A percentile compares a stretch with the other conserved stretches of the same genome.
These are phyloP conservation scores for Sugiyamaella chiloensis DNA, from an alignment of 805 yeast species.

Conservation along the genomic window DNA sequence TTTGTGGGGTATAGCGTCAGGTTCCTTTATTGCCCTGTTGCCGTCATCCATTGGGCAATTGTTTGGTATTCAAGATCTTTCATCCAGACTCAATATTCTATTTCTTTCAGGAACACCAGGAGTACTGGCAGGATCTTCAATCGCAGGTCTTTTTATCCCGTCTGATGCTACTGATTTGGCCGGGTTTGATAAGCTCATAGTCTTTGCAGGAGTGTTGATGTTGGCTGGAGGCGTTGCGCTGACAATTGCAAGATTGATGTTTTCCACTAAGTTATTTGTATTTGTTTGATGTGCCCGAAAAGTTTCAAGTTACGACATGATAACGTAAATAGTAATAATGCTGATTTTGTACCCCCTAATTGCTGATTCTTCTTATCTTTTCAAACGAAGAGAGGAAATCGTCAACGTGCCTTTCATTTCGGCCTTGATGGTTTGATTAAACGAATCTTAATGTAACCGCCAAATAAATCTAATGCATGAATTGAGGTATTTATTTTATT, in stretches of 20 bases:
- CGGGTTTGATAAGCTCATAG: constrained; percentile 30
- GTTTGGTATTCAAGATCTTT: constrained; percentile 33
- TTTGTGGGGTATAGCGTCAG: constrained; percentile 38
- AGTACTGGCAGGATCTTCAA: constrained; percentile 36
- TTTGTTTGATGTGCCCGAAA: constrained; percentile 19
- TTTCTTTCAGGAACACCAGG: constrained; percentile 33
- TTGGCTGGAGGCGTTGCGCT: constrained; percentile 22
- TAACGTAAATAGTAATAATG: too few relatives aligned
- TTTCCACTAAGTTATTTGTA: constrained; percentile 19
- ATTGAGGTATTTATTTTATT: too few relatives aligned
- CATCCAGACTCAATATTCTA: constrained; percentile 33
- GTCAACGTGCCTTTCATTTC: too few relatives aligned
- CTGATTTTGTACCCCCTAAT: too few relatives aligned
- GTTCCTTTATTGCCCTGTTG: constrained; percentile 35
- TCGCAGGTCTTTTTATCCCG: constrained; percentile 37
- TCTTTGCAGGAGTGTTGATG: constrained; percentile 34
- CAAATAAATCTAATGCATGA: too few relatives aligned
- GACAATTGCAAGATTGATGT: constrained; percentile 18
- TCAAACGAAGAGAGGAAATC: too few relatives aligned
- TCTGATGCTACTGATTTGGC: constrained; percentile 12
- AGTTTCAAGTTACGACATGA: too few relatives aligned
- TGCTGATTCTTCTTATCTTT: too few relatives aligned
- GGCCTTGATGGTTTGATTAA: too few relatives aligned
- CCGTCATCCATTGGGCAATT: constrained; percentile 38
- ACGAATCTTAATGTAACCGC: too few relatives aligned